Base-by-base conservation (phyloP, 1,284 basidiomycete genomes). In the Trametes sp. region DNA sequence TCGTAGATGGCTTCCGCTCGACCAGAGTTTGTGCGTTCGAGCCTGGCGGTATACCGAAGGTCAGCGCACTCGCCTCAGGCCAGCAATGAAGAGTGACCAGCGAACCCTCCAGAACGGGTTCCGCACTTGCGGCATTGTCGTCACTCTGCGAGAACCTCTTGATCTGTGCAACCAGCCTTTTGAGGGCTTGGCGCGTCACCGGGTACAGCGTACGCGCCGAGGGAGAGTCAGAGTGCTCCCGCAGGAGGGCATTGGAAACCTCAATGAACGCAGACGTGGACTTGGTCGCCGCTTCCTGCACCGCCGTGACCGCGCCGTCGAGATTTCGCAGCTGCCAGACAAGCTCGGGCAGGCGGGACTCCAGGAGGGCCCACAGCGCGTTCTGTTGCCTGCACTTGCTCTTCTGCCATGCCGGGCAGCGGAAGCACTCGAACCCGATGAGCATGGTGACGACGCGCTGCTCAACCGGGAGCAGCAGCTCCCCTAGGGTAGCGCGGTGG, bases 341-440 rank as follows among this genome's bases (percentile, higher is more conserved):
- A 4, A 64, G 44, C 3, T 46, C 44, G 9, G 57, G 64, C 11
- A 65, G 64, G 6, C 41, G 46, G 1, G 61, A 62, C 33, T 48
- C 57, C 9, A 50, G 38, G 16, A 65, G 57, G 1, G 61, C 61
- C 57, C 51, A 57, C 0, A 65, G 21, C 19, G 62, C 57, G 54
- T 44, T 61, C 2, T 58, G 53, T 13, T 52, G 54, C n/a, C 64
- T 58, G 13, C 50, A 49, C 4, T 14, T 26, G 21, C 52, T 61
- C 16, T 29, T 28, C 23, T 28, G 44, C 64, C 61, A 62, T 10
- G 50, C 28, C 0, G 57, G 44, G 19, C 46, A 62, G 5, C 62
- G 58, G 54, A 65, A 62, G 24, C 53, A 19, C 5, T 50, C 29
- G 23, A 62, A 57, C 1, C 57, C 31, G 1, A 19, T 13, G 10